Percentiles rank a stretch among this genome's conserved stretches.
Evolutionary conservation across 2,329 filamentous ascomycete genomes (phyloP).

Genomic region (Teratosphaeria gauchensis): DNA sequence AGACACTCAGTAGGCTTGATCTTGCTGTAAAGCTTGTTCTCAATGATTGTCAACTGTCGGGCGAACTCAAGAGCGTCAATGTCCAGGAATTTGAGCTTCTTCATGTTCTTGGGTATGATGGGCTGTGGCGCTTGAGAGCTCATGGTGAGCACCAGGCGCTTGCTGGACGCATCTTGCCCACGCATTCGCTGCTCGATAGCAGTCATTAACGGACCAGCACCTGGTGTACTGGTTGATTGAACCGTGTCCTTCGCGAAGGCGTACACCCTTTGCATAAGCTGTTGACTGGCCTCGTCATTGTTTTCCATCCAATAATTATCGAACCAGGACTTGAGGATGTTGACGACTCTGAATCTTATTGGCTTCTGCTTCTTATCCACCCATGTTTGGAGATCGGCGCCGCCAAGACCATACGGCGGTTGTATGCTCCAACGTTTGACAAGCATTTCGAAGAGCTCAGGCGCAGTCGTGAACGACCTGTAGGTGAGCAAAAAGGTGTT

Average conservation of each 20-base stretch:
- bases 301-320: conserved; percentile 99
- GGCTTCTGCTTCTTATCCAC: conserved; percentile 90
- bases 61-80: conserved; percentile 95
- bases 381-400: conserved; percentile 75
- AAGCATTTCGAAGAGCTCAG: conserved; percentile 84
- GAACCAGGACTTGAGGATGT: conserved; percentile 97
- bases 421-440: conserved; percentile 89
- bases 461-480: conserved; percentile 81
- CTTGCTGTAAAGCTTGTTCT: conserved; percentile 87
- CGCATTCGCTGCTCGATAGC: conserved; percentile 80
- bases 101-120: conserved; percentile 98
- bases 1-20: conserved; percentile 93
- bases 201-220: conserved; percentile 72
- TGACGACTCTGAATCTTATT: conserved; percentile 91
- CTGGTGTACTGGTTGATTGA: conserved; percentile 85
- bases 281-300: conserved; percentile 69
- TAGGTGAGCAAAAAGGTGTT: conserved; percentile 97
- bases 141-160: conserved; percentile 77
- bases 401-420: conserved; percentile 69
- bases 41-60: conserved; percentile 93
- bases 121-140: conserved; percentile 70
- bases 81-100: conserved; percentile 96
- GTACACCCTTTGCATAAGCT: conserved; percentile 80
- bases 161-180: conserved; percentile 77
- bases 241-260: conserved; percentile 86